Percentiles rank a stretch among this genome's conserved stretches.
Conservation (phyloP, 2,329 filamentous ascomycete species). For the Clonostachys rosea region DNA sequence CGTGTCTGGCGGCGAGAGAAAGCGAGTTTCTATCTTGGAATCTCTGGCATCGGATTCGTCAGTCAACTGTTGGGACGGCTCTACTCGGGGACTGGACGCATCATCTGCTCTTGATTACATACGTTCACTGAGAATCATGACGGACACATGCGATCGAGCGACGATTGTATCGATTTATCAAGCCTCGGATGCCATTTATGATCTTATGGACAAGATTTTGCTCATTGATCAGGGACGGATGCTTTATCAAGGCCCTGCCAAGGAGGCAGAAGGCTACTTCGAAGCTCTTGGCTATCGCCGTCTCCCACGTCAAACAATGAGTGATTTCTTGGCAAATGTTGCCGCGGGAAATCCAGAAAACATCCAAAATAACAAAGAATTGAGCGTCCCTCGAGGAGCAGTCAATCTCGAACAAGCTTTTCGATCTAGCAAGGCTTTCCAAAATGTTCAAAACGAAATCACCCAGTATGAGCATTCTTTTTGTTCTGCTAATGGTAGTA, state of each 20-base stretch:
- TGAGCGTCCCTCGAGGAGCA: constrained; percentile 18
- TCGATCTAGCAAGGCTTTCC: constrained; percentile 51
- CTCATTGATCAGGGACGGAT: constrained; percentile 63
- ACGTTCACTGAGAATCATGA: constrained; percentile 58
- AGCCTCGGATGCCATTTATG: constrained; percentile 65
- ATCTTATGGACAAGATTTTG: constrained; percentile 69
- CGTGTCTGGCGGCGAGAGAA: constrained; percentile 66
- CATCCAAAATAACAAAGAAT: too few relatives aligned
- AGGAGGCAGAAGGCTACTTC: constrained; percentile 2
- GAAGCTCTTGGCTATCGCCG: constrained; percentile 1
- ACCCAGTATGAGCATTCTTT: constrained; percentile 7
- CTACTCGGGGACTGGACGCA: constrained; percentile 67
- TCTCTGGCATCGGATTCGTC: constrained; percentile 60
- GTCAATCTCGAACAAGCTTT: constrained; percentile 62
- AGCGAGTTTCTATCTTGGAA: constrained; percentile 79
- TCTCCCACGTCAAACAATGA: constrained; percentile 3
- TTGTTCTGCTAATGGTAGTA: neutral
- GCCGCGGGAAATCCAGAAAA: neutral
- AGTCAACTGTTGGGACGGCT: constrained; percentile 7
- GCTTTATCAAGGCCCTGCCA: constrained; percentile 2
- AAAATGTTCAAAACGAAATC: constrained; percentile 52
- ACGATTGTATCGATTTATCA: constrained; percentile 66
- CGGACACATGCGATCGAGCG: constrained; percentile 42
- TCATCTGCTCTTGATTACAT: constrained; percentile 72
- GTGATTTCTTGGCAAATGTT: constrained; percentile 3